Evolutionary conservation across 1,284 basidiomycete species (phyloP), one percentile per base, ranked within the genome.

Genomic region (Mycena sp.): DNA sequence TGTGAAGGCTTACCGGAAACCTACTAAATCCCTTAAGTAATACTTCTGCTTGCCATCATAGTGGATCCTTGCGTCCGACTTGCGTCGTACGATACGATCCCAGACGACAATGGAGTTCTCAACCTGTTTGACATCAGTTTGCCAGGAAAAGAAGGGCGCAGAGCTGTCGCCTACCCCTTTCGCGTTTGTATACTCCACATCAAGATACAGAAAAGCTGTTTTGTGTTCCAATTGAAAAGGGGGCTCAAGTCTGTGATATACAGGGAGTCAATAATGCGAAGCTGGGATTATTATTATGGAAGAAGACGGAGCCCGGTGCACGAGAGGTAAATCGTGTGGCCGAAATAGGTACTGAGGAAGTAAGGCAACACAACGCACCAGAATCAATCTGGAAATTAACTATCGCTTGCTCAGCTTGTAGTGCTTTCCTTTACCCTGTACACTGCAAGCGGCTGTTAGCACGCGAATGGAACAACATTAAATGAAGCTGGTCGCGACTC

Each of bases 141-240:
- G 4, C 17, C 14, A 38, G 4, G 17, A 61, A 63, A 28, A 19
- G 54, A 37, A 29, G 17, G 7, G 17, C 35, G 23, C 40, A 25
- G 38, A 37, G 35, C 59, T 6, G 19, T 37, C 17, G 80, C 90
- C 76, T 73, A 93, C 92, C 52, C 91, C 90, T 76, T 90, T 80
- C 1, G 81, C 75, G 59, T 89, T 92, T 40, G 82, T 83, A 71
- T 94, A 95, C 73, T 94, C 91, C 0, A 91, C 94, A 67, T 88
- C 85, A 40, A 95, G 81, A 72, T 92, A 95, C 21, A 96, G 76
- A 73, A 97, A 96, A 97, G 75, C 74, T 97, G 95, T 76, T 97
- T 97, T 12, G 95, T 97, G 75, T 97, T 97, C 94, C 95, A 97
- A 75, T 94, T 84, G 78, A 96, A 97, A 19, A 97, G 80, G 4